Percentiles rank a stretch among this genome's conserved stretches.
phyloP scores from a whole-genome alignment of 345 rosid genomes.

The Mercurialis annua region DNA sequence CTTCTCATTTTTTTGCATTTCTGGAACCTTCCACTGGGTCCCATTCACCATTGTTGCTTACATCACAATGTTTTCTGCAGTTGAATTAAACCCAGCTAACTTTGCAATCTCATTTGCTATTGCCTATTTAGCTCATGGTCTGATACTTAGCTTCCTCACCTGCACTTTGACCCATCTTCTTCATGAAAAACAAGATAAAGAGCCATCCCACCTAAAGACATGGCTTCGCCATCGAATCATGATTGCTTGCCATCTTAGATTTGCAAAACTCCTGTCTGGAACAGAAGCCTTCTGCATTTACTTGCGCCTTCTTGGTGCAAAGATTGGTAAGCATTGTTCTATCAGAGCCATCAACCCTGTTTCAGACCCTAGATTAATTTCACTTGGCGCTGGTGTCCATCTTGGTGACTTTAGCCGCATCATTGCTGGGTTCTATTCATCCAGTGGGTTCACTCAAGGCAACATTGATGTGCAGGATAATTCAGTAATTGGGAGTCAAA shows the following conservation, averaged over 20 bases:
- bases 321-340: slow-evolving; percentile 53
- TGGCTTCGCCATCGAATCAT: slow-evolving; percentile 51
- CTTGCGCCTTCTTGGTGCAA: slow-evolving; percentile 50
- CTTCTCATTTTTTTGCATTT: slow-evolving; percentile 44
- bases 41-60: slow-evolving; percentile 49
- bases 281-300: slow-evolving; percentile 61
- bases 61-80: slow-evolving; percentile 33
- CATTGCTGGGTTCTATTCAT: slow-evolving; percentile 42
- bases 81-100: slow-evolving; percentile 31
- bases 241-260: slow-evolving; percentile 56
- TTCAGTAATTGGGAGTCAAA: slow-evolving; percentile 61
- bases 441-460: slow-evolving; percentile 32
- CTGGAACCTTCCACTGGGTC: slow-evolving; percentile 63
- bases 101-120: slow-evolving; percentile 35
- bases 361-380: slow-evolving; percentile 44
- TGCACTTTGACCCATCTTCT: slow-evolving; percentile 33
- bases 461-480: slow-evolving; percentile 48
- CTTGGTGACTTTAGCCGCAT: slow-evolving; percentile 63
- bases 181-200: slow-evolving; percentile 28
- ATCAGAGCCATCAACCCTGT: slow-evolving; percentile 64
- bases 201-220: slow-evolving; percentile 26
- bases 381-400: slow-evolving; percentile 54
- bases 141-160: slow-evolving; percentile 51
- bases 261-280: slow-evolving; percentile 60
- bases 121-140: slow-evolving; percentile 48